These are phyloP conservation scores for Epichloe gansuensis DNA, from an alignment of 2,329 filamentous ascomycete species.

Conservation along the genomic window DNA sequence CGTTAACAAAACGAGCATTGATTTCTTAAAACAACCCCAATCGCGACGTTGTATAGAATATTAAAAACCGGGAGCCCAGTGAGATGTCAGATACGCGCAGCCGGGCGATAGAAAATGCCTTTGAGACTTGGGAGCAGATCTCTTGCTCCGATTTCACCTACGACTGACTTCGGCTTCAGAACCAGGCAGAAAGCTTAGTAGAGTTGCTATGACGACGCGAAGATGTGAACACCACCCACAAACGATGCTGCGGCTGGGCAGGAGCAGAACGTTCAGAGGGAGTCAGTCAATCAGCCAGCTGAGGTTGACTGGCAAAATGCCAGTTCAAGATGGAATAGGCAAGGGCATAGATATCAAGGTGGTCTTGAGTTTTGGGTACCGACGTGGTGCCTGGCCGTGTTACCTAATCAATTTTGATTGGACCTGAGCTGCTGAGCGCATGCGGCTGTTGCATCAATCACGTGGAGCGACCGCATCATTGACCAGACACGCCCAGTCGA, in stretches of 20 bases:
- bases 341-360: neutral
- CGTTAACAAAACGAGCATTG: neutral
- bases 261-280: neutral
- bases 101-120: neutral
- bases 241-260: neutral
- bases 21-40: neutral
- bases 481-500: neutral
- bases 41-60: neutral
- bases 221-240: neutral
- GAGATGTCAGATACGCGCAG: neutral
- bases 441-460: neutral
- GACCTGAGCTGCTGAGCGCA: neutral
- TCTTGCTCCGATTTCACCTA: neutral
- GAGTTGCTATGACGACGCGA: neutral
- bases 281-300: neutral
- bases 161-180: neutral
- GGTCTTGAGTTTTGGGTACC: constrained; percentile 7
- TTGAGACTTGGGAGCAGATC: neutral
- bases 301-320: constrained; percentile 4
- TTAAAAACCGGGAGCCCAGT: neutral
- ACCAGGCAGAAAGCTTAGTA: neutral
- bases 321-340: constrained; percentile 3
- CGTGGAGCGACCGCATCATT: neutral
- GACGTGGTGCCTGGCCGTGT: constrained; percentile 4
- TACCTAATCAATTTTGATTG: constrained; percentile 6